Evolutionary conservation across 352 stramenopile species (phyloP), one percentile per base, ranked within the genome.

Genomic region (Phytophthora sansomeana): DNA sequence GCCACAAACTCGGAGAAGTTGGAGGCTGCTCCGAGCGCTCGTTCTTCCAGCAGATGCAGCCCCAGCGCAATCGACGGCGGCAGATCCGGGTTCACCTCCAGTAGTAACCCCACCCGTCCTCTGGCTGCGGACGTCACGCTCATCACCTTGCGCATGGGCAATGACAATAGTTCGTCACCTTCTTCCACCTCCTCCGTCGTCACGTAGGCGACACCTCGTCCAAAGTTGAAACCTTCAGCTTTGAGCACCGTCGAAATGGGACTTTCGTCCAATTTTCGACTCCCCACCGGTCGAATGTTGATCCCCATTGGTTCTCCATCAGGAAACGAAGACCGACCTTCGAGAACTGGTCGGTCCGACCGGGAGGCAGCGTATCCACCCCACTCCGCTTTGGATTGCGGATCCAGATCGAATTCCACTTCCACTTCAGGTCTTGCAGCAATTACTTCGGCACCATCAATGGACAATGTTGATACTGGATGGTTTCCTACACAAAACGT

Each of bases 1-100:
- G 74, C 26, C 0, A 87, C 42, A 42, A 81, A 64, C 26, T 64
- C 44, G 1, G 70, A 79, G 55, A 81, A 87, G 46, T 81, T 83
- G 39, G 78, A 87, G 5, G 42, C 38, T 0, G 29, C 26, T 16
- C 75, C 75, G 10, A 85, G 63, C 17, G 65, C 72, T 17, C 43
- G 58, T 68, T 87, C 75, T 65, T 87, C 78, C 5, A 87, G 63
- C 10, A 87, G 30, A 63, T 87, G 78, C 11, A 87, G 36, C 1
- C 73, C 65, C 48, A 87, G 47, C 6, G 65, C 67, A 19, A 87
- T 83, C 0, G 74, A 42, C 11, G 75, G 64, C 7, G 78, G 78
- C 3, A 87, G 63, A 14, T 81, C 71, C 29, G 78, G 78, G 41
- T 87, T 87, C 32, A 65, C 78, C 10, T 72, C 64, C 14, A 87